Evolutionary conservation across 2,329 filamentous ascomycete species (phyloP), one percentile per base, ranked within the genome.

Genomic region (Xylaria sp.): DNA sequence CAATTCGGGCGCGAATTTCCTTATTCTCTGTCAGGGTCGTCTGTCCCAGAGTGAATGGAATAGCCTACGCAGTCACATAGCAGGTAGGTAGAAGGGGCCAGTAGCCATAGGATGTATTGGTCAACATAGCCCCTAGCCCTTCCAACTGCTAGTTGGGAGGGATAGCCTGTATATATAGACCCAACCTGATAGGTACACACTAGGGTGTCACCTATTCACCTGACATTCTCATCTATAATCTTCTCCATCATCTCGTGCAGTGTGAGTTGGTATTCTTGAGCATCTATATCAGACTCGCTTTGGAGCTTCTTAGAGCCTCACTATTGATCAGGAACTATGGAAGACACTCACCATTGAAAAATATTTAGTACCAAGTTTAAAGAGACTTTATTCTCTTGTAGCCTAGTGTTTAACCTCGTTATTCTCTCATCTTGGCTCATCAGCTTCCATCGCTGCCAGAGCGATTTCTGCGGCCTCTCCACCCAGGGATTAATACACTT

Each of bases 281-380:
- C 63, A 13, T 69, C 63, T 37, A 57, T 69, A 44, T 69, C 59
- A 12, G 63, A 66, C 44, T 69, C 63, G 29, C 67, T 69, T 35
- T 21, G 8, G 3, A n/a, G 18, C 55, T 21, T n/a, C 16, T 47
- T 42, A 55, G 42, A 18, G 12, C 12, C 8, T 25, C 25, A 27
- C 16, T 35, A 65, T 48, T 3, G 29, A 42, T n/a, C 6, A 6
- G 23, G 25, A 25, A 27, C 32, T 1, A 40, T 44, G 27, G n/a
- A 16, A 29, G 9, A 42, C 13, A 37, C 58, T 60, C 42, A 66
- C 67, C 63, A 69, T 35, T 63, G 63, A 8, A 69, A 29, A 23
- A 64, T 61, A 27, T 48, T 63, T 2, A 66, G 27, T 1, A 66
- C 54, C 13, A 69, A 48, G 42, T 47, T 63, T 9, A 66, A 47